Evolutionary conservation across 805 yeast species (phyloP).

Genomic region (Cyberlindnera bimundalis): DNA sequence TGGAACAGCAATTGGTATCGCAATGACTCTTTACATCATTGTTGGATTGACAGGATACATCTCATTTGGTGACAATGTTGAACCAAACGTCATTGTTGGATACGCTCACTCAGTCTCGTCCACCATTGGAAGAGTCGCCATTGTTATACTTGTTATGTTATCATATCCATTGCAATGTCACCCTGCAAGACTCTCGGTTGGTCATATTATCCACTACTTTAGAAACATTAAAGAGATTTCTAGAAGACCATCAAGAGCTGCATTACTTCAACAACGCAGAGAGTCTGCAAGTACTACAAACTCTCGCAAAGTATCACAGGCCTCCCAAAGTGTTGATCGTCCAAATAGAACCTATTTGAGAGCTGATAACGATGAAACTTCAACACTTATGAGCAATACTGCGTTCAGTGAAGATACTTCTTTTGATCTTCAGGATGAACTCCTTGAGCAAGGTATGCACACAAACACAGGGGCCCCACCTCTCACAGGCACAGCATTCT

Average conservation of each 20-base stretch:
- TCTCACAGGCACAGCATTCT: slow-evolving; percentile 38
- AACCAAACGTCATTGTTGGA: slow-evolving; percentile 76
- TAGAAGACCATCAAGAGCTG: slow-evolving; percentile 22
- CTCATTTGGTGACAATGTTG: slow-evolving; percentile 78
- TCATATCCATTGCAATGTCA: slow-evolving; percentile 91
- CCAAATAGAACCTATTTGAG: slow-evolving; percentile 5
- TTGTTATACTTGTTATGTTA: slow-evolving; percentile 73
- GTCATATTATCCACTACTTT: slow-evolving; percentile 61
- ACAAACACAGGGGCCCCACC: slow-evolving; percentile 23
- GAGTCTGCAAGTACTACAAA: slow-evolving; percentile 6
- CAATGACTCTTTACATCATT: slow-evolving; percentile 57
- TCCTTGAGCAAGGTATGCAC: slow-evolving; percentile 30
- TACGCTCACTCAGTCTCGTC: slow-evolving; percentile 65
- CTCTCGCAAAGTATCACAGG: slow-evolving; percentile 12
- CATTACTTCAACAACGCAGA: slow-evolving; percentile 13
- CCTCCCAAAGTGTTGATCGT: slow-evolving; percentile 7
- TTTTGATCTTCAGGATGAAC: slow-evolving; percentile 27
- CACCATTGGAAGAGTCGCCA: slow-evolving; percentile 75
- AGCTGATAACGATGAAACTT: slow-evolving; percentile 3
- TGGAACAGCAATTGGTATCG: slow-evolving; percentile 50
- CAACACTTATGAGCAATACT: slow-evolving; percentile 7
- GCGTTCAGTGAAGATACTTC: slow-evolving; percentile 6
- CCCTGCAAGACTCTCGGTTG: slow-evolving; percentile 81
- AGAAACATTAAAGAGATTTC: slow-evolving; percentile 26
- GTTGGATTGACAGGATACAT: slow-evolving; percentile 84